Percentiles rank a stretch among this genome's conserved stretches.
Evolutionary conservation across 345 rosid genomes (phyloP).

Genomic region (Gynandropsis gynandra): DNA sequence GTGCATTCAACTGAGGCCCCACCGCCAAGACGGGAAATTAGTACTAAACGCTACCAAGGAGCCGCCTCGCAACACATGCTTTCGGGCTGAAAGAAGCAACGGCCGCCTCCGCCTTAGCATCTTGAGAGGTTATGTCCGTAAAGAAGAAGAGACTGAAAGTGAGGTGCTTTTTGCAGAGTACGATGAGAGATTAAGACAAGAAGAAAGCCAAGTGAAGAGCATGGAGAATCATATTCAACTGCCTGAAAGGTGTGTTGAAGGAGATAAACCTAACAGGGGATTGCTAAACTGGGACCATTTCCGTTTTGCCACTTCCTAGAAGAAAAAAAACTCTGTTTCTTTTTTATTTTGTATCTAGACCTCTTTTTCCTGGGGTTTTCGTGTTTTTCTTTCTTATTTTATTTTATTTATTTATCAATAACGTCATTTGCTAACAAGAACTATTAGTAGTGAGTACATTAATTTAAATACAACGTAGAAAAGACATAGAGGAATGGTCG

Average conservation of each 20-base stretch:
- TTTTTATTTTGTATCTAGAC: not conserved
- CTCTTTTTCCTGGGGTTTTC: not conserved
- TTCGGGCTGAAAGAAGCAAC: conserved; percentile 57
- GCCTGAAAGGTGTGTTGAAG: conserved; percentile 43
- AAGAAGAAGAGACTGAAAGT: conserved; percentile 9
- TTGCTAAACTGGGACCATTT: conserved; percentile 48
- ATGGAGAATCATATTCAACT: conserved; percentile 27
- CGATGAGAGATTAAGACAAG: conserved; percentile 17
- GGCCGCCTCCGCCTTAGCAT: conserved; percentile 64
- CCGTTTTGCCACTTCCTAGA: conserved; percentile 60
- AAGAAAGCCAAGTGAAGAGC: conserved; percentile 17
- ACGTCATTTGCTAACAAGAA: not conserved
- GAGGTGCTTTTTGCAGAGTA: conserved; percentile 14
- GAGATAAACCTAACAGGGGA: conserved; percentile 34
- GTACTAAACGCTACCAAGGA: conserved; percentile 45
- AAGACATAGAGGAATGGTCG: too few species aligned
- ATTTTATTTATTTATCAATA: conserved; percentile 25
- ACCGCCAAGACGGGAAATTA: conserved; percentile 65
- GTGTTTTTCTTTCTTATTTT: not conserved
- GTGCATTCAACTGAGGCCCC: conserved; percentile 46
- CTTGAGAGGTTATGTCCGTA: conserved; percentile 28
- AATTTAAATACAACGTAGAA: too few species aligned
- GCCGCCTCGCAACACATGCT: conserved; percentile 24
- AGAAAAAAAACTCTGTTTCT: not conserved
- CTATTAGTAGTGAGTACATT: too few species aligned